Evolutionary conservation across 345 rosid genomes (phyloP), one percentile per base, ranked within the genome.

Genomic region (Ricinus communis): DNA sequence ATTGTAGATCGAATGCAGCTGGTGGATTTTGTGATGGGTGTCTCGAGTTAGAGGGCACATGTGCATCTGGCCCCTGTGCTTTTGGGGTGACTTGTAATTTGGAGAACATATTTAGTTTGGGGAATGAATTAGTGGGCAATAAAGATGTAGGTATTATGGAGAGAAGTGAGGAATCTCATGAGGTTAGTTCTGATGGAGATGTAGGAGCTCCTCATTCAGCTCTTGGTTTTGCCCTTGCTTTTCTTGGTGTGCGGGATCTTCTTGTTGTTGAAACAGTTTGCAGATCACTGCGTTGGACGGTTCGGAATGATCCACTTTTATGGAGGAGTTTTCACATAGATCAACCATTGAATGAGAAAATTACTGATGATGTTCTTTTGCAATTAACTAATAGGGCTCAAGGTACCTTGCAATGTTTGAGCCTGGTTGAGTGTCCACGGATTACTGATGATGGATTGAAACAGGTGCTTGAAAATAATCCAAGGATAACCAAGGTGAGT

Each of bases 341-440:
- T 58, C 93, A 83, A 51, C 98, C 99, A 0, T 74, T 89, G 83
- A 95, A 77, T 66, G 98, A 95, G 77, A 92, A 87, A 85, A 83
- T 95, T 24, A 95, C 96, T 0, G 98, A 95, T 68, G 97, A 93
- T 73, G 72, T 78, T 80, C 88, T 94, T 66, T 65, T 91, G 84
- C 79, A 85, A 69, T 68, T 91, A 73, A 76, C 91, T 62, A 77
- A 78, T 40, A 85, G 88, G 81, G 95, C 97, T 71, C 91, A 85
- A 78, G 95, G 96, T n/a, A 85, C 77, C 66, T 75, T 94, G 82
- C 87, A 79, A 70, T 86, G 89, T 82, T 80, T 94, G 83, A 91
- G 87, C 85, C 85, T 94, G 69, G 86, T 91, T 31, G 91, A 86
- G 61, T 91, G 98, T 76, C 60, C 86, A 16, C 84, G 80, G 88